Conservation (phyloP, 2,329 filamentous ascomycete genomes). For the Fonsecaea pugnacius region DNA sequence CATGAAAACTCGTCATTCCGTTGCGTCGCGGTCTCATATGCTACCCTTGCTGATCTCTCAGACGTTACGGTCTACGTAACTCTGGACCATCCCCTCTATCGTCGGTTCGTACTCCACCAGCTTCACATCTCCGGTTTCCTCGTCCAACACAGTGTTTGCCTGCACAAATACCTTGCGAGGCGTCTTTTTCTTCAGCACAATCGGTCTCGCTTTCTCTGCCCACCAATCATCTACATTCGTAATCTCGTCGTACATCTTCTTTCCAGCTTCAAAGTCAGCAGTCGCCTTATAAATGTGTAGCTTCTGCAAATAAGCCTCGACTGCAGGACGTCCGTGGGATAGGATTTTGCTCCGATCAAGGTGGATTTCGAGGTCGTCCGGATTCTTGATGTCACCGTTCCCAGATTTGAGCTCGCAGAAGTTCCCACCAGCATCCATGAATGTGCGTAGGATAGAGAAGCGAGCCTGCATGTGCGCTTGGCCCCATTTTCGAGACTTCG, state of each 20-base stretch:
- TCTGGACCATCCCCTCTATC: slow-evolving; percentile 79
- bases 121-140: slow-evolving; percentile 69
- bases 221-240: slow-evolving; percentile 84
- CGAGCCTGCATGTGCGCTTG: slow-evolving; percentile 90
- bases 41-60: slow-evolving; percentile 30
- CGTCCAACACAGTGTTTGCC: slow-evolving; percentile 79
- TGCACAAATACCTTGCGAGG: slow-evolving; percentile 80
- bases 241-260: slow-evolving; percentile 79
- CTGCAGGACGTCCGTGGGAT: slow-evolving; percentile 77
- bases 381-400: slow-evolving; percentile 60
- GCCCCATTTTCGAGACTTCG: slow-evolving; percentile 87
- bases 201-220: slow-evolving; percentile 73
- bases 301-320: slow-evolving; percentile 86
- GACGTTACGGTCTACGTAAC: slow-evolving; percentile 67
- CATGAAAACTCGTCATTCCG: background rate
- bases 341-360: slow-evolving; percentile 87
- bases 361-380: slow-evolving; percentile 79
- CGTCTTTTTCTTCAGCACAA: slow-evolving; percentile 65
- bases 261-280: slow-evolving; percentile 78
- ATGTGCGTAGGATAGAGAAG: slow-evolving; percentile 76
- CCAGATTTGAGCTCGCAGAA: slow-evolving; percentile 80
- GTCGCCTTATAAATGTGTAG: slow-evolving; percentile 91
- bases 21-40: background rate
- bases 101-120: slow-evolving; percentile 86
- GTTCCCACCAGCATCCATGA: slow-evolving; percentile 81